These are phyloP conservation scores for Candida ulmi DNA, from an alignment of 805 yeast genomes.

Conservation along the genomic window DNA sequence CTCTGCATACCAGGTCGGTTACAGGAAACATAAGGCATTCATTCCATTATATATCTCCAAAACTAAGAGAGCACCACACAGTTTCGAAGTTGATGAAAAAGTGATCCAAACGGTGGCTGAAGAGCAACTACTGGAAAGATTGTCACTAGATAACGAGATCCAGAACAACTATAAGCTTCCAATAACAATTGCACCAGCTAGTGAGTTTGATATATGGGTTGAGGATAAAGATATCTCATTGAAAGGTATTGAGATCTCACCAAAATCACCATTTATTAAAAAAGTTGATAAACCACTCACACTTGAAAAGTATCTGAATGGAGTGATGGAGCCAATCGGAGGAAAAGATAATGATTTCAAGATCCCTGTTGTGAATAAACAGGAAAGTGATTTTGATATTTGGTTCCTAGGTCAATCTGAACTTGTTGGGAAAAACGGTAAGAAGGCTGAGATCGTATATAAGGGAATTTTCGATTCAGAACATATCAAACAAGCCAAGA, in stretches of 20 bases:
- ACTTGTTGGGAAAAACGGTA: slow-evolving; percentile 14
- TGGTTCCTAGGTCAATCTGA: slow-evolving; percentile 17
- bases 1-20: slow-evolving; percentile 12
- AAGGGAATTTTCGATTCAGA: slow-evolving; percentile 22
- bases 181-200: slow-evolving; percentile 8
- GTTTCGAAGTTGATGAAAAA: slow-evolving; percentile 13
- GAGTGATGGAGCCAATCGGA: slow-evolving; percentile 19
- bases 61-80: slow-evolving; percentile 8
- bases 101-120: slow-evolving; percentile 14
- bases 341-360: slow-evolving; percentile 16
- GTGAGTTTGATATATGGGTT: slow-evolving; percentile 19
- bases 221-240: slow-evolving; percentile 16
- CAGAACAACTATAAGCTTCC: slow-evolving; percentile 19
- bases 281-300: slow-evolving; percentile 14
- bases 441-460: slow-evolving; percentile 15
- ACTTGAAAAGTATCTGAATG: slow-evolving; percentile 11
- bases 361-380: slow-evolving; percentile 16
- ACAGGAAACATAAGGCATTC: slow-evolving; percentile 14
- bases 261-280: slow-evolving; percentile 12
- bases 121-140: slow-evolving; percentile 20
- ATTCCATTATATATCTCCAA: slow-evolving; percentile 18
- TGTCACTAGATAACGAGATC: slow-evolving; percentile 14
- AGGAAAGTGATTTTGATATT: slow-evolving; percentile 10
- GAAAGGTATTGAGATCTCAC: slow-evolving; percentile 21
- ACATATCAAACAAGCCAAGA: slow-evolving; percentile 21